Evolutionary conservation across 768 basidiomycete genomes (phyloP), one percentile per base, ranked within the genome.

Genomic region (Russula compacta): DNA sequence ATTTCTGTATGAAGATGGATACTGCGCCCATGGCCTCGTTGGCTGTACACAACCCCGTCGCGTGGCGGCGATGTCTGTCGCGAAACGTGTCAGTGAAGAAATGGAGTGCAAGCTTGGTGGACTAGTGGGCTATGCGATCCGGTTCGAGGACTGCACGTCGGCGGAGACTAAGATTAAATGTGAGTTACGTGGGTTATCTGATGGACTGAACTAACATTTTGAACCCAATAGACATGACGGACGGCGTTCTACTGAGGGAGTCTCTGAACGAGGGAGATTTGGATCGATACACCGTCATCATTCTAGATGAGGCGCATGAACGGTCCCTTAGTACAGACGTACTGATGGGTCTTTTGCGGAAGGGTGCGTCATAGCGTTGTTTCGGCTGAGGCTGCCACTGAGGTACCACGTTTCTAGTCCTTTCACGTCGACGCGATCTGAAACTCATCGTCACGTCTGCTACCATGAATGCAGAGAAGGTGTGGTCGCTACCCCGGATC

Each of bases 381-480:
- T 17, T 47, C 15, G 58, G 1, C 40, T 0, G 29, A 3, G n/a
- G 11, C 15, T 35, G 57, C 43, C 32, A 35, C 71, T 53, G 4
- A 35, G 42, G 52, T 50, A 32, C 38, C 6, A 7, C 33, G 61
- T 90, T 86, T 53, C 6, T 42, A 74, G 73, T 74, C 29, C 59
- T 99, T 24, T 93, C 94, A 1, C 83, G 97, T 4, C 78, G 97
- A 61, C 78, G 95, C 58, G 97, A 99, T 71, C 76, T 98, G 46
- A 98, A 93, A 72, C 83, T 99, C 46, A 93, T 99, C 65, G 94
- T 99, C 42, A 98, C 97, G 1, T 98, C 97, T 8, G 97, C 97
- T 3, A 99, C 97, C 3, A 99, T 99, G 97, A 99, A 99, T 71
- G 91, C 97, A 0, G 94, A 97, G 52, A 99, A 99, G 85, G 94